Conservation (phyloP, 2,329 filamentous ascomycete species). For the Venturia carpophila region DNA sequence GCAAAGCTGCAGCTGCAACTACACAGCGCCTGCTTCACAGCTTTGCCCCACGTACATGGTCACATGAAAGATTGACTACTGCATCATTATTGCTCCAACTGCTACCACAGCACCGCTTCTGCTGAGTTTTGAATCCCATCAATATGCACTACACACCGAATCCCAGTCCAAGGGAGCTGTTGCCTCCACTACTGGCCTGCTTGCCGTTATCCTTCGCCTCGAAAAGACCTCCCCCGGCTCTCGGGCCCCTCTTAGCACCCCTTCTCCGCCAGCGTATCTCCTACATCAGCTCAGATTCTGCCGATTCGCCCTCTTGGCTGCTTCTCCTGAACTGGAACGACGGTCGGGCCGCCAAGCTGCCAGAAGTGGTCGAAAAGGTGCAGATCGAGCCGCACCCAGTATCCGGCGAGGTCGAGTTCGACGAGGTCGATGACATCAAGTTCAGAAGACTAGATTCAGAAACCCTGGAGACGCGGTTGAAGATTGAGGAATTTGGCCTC, state of each 20-base stretch:
- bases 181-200: slow-evolving; percentile 57
- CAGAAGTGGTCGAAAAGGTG: slow-evolving; percentile 54
- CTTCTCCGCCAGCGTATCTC: slow-evolving; percentile 56
- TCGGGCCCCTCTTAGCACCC: slow-evolving; percentile 54
- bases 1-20: too few relatives aligned
- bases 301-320: slow-evolving; percentile 51
- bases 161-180: slow-evolving; percentile 48
- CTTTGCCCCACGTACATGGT: not conserved
- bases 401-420: slow-evolving; percentile 70
- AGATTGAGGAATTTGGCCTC: slow-evolving; percentile 54
- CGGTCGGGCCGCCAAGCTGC: slow-evolving; percentile 49
- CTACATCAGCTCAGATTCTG: slow-evolving; percentile 49
- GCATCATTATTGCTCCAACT: not conserved
- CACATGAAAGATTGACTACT: not conserved
- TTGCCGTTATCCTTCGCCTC: slow-evolving; percentile 54
- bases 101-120: not conserved
- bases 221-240: slow-evolving; percentile 50
- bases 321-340: slow-evolving; percentile 62
- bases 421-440: slow-evolving; percentile 54
- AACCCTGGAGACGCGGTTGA: slow-evolving; percentile 62
- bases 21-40: not conserved
- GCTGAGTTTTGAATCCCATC: not conserved
- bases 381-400: slow-evolving; percentile 71
- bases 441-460: slow-evolving; percentile 67
- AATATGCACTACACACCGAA: slow-evolving; percentile 36